Base-by-base conservation (phyloP, 2,329 filamentous ascomycete genomes). In the Botrytis paeoniae region DNA sequence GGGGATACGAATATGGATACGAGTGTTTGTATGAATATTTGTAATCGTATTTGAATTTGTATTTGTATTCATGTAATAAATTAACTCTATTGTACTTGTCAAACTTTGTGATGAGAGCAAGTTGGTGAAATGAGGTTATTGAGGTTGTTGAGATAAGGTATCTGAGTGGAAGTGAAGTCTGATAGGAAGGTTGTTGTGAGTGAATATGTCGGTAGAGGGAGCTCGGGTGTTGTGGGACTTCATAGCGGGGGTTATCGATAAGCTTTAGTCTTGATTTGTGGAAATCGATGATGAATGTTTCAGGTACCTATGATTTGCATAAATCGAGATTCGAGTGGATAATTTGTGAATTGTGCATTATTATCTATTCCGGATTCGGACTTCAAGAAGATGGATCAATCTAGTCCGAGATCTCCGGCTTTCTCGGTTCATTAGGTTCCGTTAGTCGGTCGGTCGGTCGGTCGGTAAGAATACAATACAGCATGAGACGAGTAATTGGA, bases 211-310 rank as follows among this genome's bases (percentile, higher is more conserved):
- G 39, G 39, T 63, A 12, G 61, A 32, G 3, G 37, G 25, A 63
- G 37, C 22, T 41, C 25, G 37, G 35, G 37, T 20, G 29, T 69
- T 65, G 63, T 70, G 68, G 65, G 62, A 59, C 61, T 60, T 43
- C 61, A 69, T 73, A 63, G 64, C 48, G 48, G 64, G 64, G 64
- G 51, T n/a, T 62, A 62, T 62, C 37, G 51, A 57, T 57, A 62
- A 9, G 59, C 37, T 61, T 37, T 60, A 12, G 29, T 32, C 54
- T 59, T n/a, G 60, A 35, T 29, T 63, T 39, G 48, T 16, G 25
- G 25, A n/a, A 54, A 54, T 54, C 48, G 48, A 54, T 54, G 48
- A 51, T 51, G 48, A 51, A 51, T 51, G 48, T n/a, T n/a, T 51
- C 48, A 51, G 48, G 48, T 51, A 51, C 25, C 7, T 9, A 32